Conservation (phyloP, 2,329 filamentous ascomycete genomes). For the Grosmannia huntii region DNA sequence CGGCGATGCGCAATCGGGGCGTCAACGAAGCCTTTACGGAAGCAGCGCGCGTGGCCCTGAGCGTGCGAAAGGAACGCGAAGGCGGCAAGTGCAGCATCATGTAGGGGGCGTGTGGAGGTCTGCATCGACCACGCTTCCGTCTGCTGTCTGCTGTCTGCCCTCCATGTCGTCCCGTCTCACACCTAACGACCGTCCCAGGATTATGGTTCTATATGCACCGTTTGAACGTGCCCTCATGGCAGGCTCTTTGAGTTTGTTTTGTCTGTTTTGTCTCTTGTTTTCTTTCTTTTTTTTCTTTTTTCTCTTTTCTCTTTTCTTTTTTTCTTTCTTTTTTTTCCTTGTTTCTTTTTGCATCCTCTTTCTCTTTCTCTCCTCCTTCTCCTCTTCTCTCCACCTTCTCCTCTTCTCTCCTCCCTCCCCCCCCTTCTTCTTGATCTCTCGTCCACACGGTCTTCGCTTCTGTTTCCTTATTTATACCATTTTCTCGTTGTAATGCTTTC, state of each 20-base stretch:
- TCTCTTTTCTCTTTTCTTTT: neutral
- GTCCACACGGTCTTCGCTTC: neutral
- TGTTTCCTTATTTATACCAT: neutral
- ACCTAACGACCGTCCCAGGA: neutral
- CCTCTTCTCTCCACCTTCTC: neutral
- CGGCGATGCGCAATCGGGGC: slow-evolving; percentile 92
- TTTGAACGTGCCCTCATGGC: too few relatives aligned
- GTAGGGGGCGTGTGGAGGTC: slow-evolving; percentile 21
- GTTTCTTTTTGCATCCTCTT: neutral
- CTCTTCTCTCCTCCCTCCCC: neutral
- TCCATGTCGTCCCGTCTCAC: neutral
- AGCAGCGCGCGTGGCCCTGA: slow-evolving; percentile 83
- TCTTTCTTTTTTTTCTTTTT: too few relatives aligned
- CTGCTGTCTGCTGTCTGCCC: neutral
- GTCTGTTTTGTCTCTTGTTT: too few relatives aligned
- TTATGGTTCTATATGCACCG: neutral
- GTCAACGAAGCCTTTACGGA: slow-evolving; percentile 99
- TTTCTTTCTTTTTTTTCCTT: neutral
- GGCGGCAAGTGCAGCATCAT: slow-evolving; percentile 49
- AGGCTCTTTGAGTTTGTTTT: too few relatives aligned
- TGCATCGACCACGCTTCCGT: too few relatives aligned
- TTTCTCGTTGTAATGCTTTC: neutral
- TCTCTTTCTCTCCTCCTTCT: neutral
- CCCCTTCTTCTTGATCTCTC: neutral
- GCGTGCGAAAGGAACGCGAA: slow-evolving; percentile 53